A percentile compares a stretch with the other conserved stretches of the same genome.
Evolutionary conservation across 306 rosid species (phyloP).

Genomic region (Lagenaria siceraria): DNA sequence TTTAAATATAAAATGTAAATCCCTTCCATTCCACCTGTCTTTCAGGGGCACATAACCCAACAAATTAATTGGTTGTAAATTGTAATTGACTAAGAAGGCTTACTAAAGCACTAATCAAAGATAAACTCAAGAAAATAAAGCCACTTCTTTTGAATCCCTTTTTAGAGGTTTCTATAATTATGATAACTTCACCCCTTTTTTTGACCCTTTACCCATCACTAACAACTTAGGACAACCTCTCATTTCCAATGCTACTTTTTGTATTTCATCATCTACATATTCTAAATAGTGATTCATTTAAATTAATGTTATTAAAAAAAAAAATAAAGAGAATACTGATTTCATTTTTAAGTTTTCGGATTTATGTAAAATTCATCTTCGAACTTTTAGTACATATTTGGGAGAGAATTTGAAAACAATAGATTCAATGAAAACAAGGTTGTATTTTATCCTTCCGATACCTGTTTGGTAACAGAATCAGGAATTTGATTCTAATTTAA

Average conservation of each 20-base stretch:
- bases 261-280: background rate
- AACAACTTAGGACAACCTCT: background rate
- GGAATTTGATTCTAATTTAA: no score
- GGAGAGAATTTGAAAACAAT: no score
- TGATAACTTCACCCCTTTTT: background rate
- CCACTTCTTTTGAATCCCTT: background rate
- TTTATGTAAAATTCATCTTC: no score
- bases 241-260: background rate
- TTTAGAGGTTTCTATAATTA: background rate
- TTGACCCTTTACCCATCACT: background rate
- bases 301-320: background rate
- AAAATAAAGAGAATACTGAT: no score
- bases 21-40: no score
- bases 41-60: no score
- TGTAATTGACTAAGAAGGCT: background rate
- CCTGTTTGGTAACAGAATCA: no score
- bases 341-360: no score
- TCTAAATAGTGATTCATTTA: background rate
- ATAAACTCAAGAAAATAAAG: background rate
- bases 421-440: no score
- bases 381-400: no score
- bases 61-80: background rate
- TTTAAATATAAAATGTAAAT: no score
- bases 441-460: no score
- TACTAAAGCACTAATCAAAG: background rate